These are phyloP conservation scores for Calonectria henricotiae DNA, from an alignment of 2,329 filamentous ascomycete genomes.

Conservation along the genomic window DNA sequence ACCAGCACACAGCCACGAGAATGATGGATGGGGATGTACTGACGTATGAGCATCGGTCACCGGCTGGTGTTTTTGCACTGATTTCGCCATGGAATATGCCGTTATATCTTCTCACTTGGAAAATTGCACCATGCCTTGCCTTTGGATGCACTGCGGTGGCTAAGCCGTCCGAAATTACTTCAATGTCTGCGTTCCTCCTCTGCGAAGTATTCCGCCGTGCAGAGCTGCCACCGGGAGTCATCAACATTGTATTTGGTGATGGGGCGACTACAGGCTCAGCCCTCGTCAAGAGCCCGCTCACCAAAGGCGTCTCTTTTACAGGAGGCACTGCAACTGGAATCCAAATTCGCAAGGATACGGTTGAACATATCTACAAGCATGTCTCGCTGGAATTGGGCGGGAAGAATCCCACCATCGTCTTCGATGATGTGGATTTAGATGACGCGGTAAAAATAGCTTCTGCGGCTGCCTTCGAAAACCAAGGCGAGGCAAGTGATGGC, in stretches of 20 bases:
- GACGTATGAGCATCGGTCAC: constrained; percentile 16
- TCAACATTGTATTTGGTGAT: constrained; percentile 12
- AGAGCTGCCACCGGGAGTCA: constrained; percentile 3
- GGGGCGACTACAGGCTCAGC: neutral
- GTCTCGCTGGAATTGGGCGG: constrained; percentile 4
- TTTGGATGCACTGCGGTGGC: constrained; percentile 14
- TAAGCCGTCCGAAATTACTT: neutral
- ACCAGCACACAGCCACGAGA: neutral
- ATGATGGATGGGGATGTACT: constrained; percentile 10
- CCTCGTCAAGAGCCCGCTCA: neutral
- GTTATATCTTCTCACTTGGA: constrained; percentile 3
- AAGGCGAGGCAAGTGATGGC: neutral
- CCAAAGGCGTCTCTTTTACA: constrained; percentile 10
- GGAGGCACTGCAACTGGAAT: constrained; percentile 7
- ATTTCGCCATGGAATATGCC: constrained; percentile 17
- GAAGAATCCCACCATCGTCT: constrained; percentile 3
- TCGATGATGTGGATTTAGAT: constrained; percentile 8
- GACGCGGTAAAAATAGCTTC: neutral
- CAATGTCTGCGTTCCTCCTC: neutral
- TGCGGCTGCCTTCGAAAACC: neutral
- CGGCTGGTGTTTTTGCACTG: constrained; percentile 8
- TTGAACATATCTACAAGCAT: constrained; percentile 9
- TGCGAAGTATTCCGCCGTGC: constrained; percentile 13
- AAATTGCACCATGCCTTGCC: constrained; percentile 12
- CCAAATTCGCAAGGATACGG: constrained; percentile 12